A percentile compares a stretch with the other conserved stretches of the same genome.
Conservation (phyloP, 805 yeast species). For the Candida schatavii region DNA sequence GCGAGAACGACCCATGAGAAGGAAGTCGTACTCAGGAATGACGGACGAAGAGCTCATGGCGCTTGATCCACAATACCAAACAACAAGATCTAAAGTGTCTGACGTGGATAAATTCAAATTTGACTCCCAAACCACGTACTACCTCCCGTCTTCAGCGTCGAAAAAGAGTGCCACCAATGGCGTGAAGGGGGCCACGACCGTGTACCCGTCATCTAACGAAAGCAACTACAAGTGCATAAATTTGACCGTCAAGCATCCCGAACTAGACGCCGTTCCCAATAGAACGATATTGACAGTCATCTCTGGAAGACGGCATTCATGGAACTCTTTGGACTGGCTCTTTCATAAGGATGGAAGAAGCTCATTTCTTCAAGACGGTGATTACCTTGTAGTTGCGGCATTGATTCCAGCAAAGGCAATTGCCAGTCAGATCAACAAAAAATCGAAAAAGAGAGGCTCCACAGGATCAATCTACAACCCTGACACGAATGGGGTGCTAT, state of each 20-base stretch:
- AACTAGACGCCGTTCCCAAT: constrained; percentile 19
- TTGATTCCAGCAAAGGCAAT: constrained; percentile 22
- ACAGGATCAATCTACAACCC: constrained; percentile 4
- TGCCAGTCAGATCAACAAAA: constrained; percentile 11
- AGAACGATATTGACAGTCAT: constrained; percentile 37
- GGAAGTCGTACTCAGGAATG: constrained; percentile 51
- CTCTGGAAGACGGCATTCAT: constrained; percentile 42
- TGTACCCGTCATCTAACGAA: constrained; percentile 31
- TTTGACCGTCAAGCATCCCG: constrained; percentile 44
- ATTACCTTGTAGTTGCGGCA: constrained; percentile 35
- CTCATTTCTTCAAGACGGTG: constrained; percentile 35
- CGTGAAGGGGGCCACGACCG: constrained; percentile 6
- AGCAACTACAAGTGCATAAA: constrained; percentile 38
- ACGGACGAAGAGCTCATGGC: constrained; percentile 53
- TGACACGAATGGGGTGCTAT: constrained; percentile 17
- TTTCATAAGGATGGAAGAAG: constrained; percentile 13
- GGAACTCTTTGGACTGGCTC: constrained; percentile 43
- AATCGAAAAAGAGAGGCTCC: constrained; percentile 9
- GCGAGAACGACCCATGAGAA: constrained; percentile 15
- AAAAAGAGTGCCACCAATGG: constrained; percentile 10
- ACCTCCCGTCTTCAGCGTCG: constrained; percentile 14
- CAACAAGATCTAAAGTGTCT: constrained; percentile 32
- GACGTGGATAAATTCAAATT: constrained; percentile 45
- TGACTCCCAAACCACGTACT: constrained; percentile 36
- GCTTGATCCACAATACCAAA: constrained; percentile 49